Percentiles rank a stretch among this genome's conserved stretches.
These are phyloP conservation scores for Aspergillus thermomutatus DNA, from an alignment of 2,329 filamentous ascomycete species.

Conservation along the genomic window DNA sequence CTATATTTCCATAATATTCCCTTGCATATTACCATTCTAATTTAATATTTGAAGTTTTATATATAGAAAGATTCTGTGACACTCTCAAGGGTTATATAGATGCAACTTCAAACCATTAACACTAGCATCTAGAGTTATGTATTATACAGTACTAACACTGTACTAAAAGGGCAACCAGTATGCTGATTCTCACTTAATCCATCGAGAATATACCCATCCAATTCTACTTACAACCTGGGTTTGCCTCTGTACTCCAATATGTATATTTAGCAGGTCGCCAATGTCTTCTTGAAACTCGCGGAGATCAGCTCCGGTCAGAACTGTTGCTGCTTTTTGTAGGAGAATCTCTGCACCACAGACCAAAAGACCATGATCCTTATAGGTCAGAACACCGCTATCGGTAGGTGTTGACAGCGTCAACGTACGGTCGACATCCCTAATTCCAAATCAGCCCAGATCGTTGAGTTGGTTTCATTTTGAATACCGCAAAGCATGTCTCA, in stretches of 20 bases:
- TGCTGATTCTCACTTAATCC: constrained; percentile 45
- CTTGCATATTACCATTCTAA: background rate
- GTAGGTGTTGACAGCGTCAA: constrained; percentile 66
- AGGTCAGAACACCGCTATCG: constrained; percentile 72
- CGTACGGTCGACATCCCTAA: constrained; percentile 76
- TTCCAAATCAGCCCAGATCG: constrained; percentile 3
- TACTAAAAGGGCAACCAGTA: background rate
- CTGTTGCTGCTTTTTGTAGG: constrained; percentile 61
- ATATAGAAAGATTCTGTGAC: background rate
- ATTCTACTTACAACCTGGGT: constrained; percentile 76
- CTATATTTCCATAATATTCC: background rate
- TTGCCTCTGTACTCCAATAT: constrained; percentile 73
- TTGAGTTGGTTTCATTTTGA: background rate
- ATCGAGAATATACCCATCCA: constrained; percentile 84
- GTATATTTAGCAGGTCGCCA: constrained; percentile 76
- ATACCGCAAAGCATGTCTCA: constrained; percentile 71
- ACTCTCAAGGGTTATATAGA: background rate
- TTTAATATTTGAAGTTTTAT: background rate
- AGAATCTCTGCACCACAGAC: constrained; percentile 87
- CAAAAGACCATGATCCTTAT: constrained; percentile 88
- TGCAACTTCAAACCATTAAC: background rate
- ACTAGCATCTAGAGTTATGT: no score
- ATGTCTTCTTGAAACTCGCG: constrained; percentile 87
- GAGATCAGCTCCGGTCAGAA: constrained; percentile 72
- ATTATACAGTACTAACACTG: background rate